Evolutionary conservation across 1,139 yeast genomes (phyloP), one percentile per base, ranked within the genome.

Genomic region (Yamadazyma dushanensis): DNA sequence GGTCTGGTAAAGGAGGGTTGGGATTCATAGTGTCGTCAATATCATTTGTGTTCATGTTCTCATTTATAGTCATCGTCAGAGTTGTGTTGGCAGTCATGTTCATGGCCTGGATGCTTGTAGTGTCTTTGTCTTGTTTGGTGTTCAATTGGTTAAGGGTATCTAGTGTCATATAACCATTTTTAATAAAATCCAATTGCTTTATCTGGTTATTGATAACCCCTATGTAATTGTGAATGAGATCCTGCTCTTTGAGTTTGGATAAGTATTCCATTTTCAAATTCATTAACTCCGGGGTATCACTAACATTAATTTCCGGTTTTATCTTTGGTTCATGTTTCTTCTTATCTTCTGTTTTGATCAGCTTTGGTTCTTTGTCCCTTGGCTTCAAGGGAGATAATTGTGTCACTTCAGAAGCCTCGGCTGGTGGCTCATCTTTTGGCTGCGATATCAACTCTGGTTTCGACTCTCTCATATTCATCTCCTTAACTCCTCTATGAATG

Each of bases 171-270:
- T 68, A 73, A 5, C 76, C 76, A 45, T 63, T 70, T 44, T 69
- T 73, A 4, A 70, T 73, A 48, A 70, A 70, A 30, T 59, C 60
- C 24, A 70, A 55, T 46, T 70, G 76, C 44, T 70, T 67, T 42
- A 70, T 70, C 45, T 70, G 76, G 41, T 66, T 67, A 35, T 63
- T 60, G 19, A 70, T 59, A 6, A 68, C 66, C 19, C 70, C 76
- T 31, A 70, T 67, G 40, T 70, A 70, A 43, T 69, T 70, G 28
- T 67, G 53, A 7, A 70, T 68, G 20, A 70, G 50, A 40, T 69
- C 74, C 47, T 70, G 76, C 42, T 70, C 76, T 43, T 68, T 68
- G 10, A 70, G 51, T 47, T 66, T 65, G 13, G 69, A 49, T 25
- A 70, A 54, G 45, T 68, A 70, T 6, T 57, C 53, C 38, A 55